Base-by-base conservation (phyloP, 225 moss, liverwort and hornwort genomes). In the Neckera pumila region DNA sequence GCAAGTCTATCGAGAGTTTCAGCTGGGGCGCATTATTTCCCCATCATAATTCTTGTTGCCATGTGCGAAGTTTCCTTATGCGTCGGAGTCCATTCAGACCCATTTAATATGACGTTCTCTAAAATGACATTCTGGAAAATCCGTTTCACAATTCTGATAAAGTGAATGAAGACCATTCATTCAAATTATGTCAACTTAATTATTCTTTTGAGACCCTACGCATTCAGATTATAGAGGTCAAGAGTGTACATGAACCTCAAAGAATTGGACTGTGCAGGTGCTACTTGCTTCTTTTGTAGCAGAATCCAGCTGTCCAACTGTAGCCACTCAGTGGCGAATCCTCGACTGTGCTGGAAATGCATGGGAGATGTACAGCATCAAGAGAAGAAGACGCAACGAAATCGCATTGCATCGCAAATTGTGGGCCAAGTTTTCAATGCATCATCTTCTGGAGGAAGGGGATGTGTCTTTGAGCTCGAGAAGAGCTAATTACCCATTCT, bases 381-480 rank as follows among this genome's bases (percentile, higher is more conserved):
- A 38, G 59, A 86, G 76, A 63, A 45, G 4, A 34, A 86, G 64
- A 57, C 57, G 30, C 63, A 89, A 63, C 34, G 67, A 80, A 22
- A 45, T 89, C 7, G 23, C 81, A 56, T 75, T 75, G 74, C 82
- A 86, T 76, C 82, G 82, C 82, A 86, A 82, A 10, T 66, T 86
- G 28, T 82, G 60, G 69, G 86, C 77, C 34, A 59, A 76, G 49
- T 92, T 90, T 82, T 76, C 88, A 58, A 40, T 89, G 20, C 85
- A 88, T 62, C 87, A 90, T 76, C 63, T 82, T n/a, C 89, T 88
- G 51, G 88, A 92, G 77, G 85, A 70, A 62, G 85, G 72, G 10
- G 85, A 92, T 56, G 85, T n/a, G 56, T 85, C 72, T 87, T 87
- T 67, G 81, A 85, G 82, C 81, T 91, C 81, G 82, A 54, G 74